Evolutionary conservation across 768 basidiomycete species (phyloP), one percentile per base, ranked within the genome.

Genomic region (Boletus insuetus): DNA sequence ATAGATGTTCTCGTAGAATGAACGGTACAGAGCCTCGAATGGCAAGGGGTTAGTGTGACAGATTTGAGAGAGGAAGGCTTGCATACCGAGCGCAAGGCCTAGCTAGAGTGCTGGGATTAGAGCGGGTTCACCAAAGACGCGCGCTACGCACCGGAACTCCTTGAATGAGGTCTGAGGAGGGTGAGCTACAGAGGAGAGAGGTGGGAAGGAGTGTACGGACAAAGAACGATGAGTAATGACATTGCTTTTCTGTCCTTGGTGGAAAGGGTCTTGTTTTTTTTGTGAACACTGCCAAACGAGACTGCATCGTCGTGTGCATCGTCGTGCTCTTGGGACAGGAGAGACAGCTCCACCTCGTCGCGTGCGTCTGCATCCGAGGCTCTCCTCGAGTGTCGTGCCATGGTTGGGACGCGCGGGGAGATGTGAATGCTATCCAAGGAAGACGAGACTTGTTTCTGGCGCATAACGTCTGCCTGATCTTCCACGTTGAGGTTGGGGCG

Each of bases 1-100:
- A 97, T 58, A 99, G 73, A 73, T 96, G 90, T 66, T 97, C 87
- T 73, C 91, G 89, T 51, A 98, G 82, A 72, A 98, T 84, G 78
- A 98, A 98, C 20, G 97, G 96, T 6, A 99, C 83, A 38, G 96
- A 98, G 60, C 97, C 96, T 91, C 51, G 19, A 58, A 31, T 35
- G 55, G 51, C 20, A 29, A 47, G 38, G 55, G 20, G 39, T 56
- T 51, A 55, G 53, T 29, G 46, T 34, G 38, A 51, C 22, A 37
- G 48, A 35, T 48, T 31, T 34, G 46, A 17, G 39, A 9, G 17
- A 32, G 40, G 42, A 19, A 42, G 50, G 9, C 29, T 29, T 20
- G 60, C 76, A 54, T 65, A 89, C 89, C 89, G 52, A 98, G 82
- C 38, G 96, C 95, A 55, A 98, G 85, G 29, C 95, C 94, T 58